Evolutionary conservation across 306 rosid species (phyloP), one percentile per base, ranked within the genome.

Genomic region (Lathyrus oleraceus): DNA sequence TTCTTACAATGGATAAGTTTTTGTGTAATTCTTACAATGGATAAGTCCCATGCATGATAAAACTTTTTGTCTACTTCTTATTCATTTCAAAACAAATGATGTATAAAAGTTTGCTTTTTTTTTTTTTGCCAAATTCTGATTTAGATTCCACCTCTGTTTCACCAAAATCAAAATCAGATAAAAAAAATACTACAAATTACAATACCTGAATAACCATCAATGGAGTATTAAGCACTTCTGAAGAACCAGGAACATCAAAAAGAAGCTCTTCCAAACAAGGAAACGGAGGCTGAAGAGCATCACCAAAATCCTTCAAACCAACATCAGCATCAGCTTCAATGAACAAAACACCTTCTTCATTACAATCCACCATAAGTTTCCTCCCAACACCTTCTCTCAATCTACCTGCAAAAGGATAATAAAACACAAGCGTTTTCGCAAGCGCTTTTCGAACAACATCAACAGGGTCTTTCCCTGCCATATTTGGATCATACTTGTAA

Each of bases 241-340:
- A 17, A 8, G 83, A 79, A 14, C 15, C 67, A 9, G 83, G 79
- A 44, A 73, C 79, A 73, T 79, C 76, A 12, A 52, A 68, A 54
- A 79, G 79, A n/a, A 79, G 83, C 8, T 79, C 21, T 10, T 79
- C 76, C 79, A 20, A 68, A 40, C 83, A 61, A 0, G 83, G 83
- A 38, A 79, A 79, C 1, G 83, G 83, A 43, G 83, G 83, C 8
- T 73, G 79, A 52, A 79, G 75, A 42, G 76, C 27, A 45, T 53
- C 63, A 9, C 79, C 83, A 17, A 79, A 79, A 10, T 79, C 32
- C 1, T 61, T 0, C 10, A 67, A 27, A 0, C 67, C 40, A 6
- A 79, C 83, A 21, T 79, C 83, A 3, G 83, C 82, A 67, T 73
- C 78, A 19, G 82, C 82, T 20, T 73, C 82, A 21, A 73, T 21